Evolutionary conservation across 768 basidiomycete species (phyloP), one percentile per base, ranked within the genome.

Genomic region (Tephrocybe sp.): DNA sequence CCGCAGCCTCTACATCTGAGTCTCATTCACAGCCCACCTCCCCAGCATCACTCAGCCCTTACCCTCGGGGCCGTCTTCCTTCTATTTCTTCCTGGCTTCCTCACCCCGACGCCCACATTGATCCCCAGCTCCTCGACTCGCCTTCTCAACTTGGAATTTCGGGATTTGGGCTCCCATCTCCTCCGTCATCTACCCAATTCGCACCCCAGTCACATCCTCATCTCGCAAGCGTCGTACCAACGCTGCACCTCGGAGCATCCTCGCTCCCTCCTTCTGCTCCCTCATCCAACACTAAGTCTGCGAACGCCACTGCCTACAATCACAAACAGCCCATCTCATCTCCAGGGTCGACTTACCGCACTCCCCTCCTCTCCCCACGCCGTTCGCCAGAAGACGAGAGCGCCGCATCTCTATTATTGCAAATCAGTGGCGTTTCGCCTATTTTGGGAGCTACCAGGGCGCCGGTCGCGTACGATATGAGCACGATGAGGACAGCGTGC

Each of bases 41-140:
- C n/a, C 43, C 23, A 48, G 10, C 34, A 59, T 15, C 50, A 52
- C 19, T 47, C 57, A 12, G 45, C 50, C 30, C 23, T 42, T 29
- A 42, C 40, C 7, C 25, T 27, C 54, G 11, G 53, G 38, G 47
- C 23, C 55, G 76, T 29, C 76, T 88, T 10, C 85, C 85, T 0
- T 72, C 85, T 43, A 87, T 88, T 42, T 82, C 85, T 0, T 77
- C 85, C 1, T 87, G 84, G 85, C 72, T 87, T 1, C 77, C 77
- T 39, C 53, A 55, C 18, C 54, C 45, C 19, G 50, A 52, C 57
- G 50, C 57, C 41, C 65, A 36, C 57, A 68, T 57, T 58, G 73
- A 58, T 61, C 73, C 59, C 50, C 61, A 2, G 54, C 64, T 58
- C 42, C 66, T 69, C 41, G 13, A 27, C 50, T 12, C 69, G 66